Conservation (phyloP, 495 filamentous ascomycete genomes). For the Aspergillus bridgeri region DNA sequence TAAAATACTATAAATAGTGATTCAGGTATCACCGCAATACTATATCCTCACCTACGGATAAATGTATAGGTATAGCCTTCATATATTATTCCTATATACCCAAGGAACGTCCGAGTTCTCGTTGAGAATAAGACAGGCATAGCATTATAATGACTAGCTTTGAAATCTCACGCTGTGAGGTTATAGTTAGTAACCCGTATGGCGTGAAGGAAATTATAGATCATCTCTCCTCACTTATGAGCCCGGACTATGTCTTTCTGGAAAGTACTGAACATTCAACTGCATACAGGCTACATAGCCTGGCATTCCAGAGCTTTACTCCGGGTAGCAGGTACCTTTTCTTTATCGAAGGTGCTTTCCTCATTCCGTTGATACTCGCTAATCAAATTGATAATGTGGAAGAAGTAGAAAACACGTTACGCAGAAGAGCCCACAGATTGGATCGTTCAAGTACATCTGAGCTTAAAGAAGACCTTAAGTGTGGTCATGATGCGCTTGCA, state of each 20-base stretch:
- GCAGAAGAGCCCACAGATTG: too few relatives aligned
- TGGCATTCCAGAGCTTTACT: not conserved
- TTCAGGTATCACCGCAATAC: too few relatives aligned
- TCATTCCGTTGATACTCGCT: not conserved
- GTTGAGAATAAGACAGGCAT: too few relatives aligned
- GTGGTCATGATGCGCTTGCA: not conserved
- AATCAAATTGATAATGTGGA: not conserved
- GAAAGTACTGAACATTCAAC: not conserved
- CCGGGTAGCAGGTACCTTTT: not conserved
- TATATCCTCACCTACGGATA: too few relatives aligned
- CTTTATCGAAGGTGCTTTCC: not conserved
- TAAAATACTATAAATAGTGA: too few relatives aligned
- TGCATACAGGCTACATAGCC: not conserved
- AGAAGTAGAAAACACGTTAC: too few relatives aligned
- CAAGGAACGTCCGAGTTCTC: too few relatives aligned
- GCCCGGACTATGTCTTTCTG: not conserved
- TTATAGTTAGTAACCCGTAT: not conserved
- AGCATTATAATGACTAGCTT: too few relatives aligned
- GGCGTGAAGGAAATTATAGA: not conserved
- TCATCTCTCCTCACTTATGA: too few relatives aligned
- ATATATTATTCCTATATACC: too few relatives aligned
- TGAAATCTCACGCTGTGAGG: not conserved
- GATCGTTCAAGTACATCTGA: too few relatives aligned
- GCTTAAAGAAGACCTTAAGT: not conserved
- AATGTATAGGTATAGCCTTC: too few relatives aligned